A percentile compares a stretch with the other conserved stretches of the same genome.
phyloP scores from a whole-genome alignment of 208 protist genomes.

The Hexamita inflata region DNA sequence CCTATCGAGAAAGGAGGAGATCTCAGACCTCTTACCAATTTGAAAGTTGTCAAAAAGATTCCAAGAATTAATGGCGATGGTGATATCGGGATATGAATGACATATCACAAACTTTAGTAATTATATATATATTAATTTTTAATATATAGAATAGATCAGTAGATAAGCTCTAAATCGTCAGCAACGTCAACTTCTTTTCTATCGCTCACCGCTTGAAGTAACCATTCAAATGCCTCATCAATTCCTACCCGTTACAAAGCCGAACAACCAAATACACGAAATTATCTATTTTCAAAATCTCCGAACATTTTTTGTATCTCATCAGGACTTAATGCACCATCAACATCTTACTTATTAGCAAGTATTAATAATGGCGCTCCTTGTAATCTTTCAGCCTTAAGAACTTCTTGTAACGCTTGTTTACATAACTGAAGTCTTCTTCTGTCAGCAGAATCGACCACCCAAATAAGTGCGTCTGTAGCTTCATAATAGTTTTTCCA shows the following conservation, averaged over 20 bases:
- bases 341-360: constrained; percentile 90
- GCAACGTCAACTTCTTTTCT: too few relatives aligned
- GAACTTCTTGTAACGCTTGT: constrained; percentile 71
- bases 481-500: constrained; percentile 82
- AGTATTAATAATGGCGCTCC: constrained; percentile 91
- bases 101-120: too few relatives aligned
- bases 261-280: neutral
- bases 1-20: too few relatives aligned
- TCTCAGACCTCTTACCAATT: too few relatives aligned
- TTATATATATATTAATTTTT: too few relatives aligned
- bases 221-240: constrained; percentile 10
- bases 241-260: neutral
- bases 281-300: neutral
- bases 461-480: constrained; percentile 71
- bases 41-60: too few relatives aligned
- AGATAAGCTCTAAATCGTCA: too few relatives aligned
- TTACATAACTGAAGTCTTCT: constrained; percentile 63
- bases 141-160: too few relatives aligned
- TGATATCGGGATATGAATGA: too few relatives aligned
- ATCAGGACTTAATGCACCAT: neutral
- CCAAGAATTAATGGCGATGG: too few relatives aligned
- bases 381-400: constrained; percentile 73
- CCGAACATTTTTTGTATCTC: neutral
- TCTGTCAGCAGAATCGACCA: constrained; percentile 68
- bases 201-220: neutral